Conservation (phyloP, 2,329 filamentous ascomycete species). For the Xylariaceae sp. region DNA sequence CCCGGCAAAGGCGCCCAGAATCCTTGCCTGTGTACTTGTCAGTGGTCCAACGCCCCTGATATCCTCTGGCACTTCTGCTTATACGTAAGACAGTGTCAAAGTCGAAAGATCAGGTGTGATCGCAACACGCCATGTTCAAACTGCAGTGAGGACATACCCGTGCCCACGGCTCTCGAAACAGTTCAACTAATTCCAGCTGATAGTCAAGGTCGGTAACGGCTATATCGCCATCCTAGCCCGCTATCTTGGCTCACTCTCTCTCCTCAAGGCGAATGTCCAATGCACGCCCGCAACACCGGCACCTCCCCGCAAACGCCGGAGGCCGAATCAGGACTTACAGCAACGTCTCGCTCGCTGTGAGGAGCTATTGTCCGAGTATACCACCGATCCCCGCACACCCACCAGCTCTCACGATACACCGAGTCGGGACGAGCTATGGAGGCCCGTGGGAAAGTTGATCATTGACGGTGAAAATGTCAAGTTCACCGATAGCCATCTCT, state of each 20-base stretch:
- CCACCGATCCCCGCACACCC: slow-evolving; percentile 30
- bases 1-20: slow-evolving; percentile 26
- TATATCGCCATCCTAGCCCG: not conserved
- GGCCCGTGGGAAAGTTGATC: slow-evolving; percentile 50
- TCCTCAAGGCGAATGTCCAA: slow-evolving; percentile 50
- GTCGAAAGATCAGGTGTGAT: slow-evolving; percentile 61
- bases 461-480: slow-evolving; percentile 51
- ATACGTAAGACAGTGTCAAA: slow-evolving; percentile 41
- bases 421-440: slow-evolving; percentile 37
- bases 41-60: slow-evolving; percentile 2
- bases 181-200: slow-evolving; percentile 1
- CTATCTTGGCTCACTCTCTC: not conserved
- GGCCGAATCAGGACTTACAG: slow-evolving; percentile 59
- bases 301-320: slow-evolving; percentile 54
- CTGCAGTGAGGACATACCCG: slow-evolving; percentile 33
- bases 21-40: slow-evolving; percentile 28
- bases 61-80: not conserved
- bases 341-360: slow-evolving; percentile 58
- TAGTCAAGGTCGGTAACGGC: slow-evolving; percentile 44
- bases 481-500: slow-evolving; percentile 55
- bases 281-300: slow-evolving; percentile 59
- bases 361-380: slow-evolving; percentile 55
- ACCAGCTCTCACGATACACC: slow-evolving; percentile 18
- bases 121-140: slow-evolving; percentile 57
- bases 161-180: not conserved